phyloP scores from a whole-genome alignment of 345 rosid genomes.

The Mallotus nudiflorus region DNA sequence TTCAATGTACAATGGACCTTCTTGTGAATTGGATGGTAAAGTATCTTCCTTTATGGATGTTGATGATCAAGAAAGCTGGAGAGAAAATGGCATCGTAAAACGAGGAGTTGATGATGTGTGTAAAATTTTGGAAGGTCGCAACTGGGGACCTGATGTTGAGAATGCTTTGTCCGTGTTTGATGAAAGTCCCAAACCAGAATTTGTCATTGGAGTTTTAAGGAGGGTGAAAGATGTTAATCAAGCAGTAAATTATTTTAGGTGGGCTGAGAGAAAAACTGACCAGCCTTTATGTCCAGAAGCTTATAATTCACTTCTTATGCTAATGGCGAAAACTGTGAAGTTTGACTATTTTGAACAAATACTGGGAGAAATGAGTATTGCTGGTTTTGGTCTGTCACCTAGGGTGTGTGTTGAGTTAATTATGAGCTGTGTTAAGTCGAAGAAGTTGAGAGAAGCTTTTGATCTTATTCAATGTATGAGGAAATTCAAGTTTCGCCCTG shows the following conservation, averaged over 20 bases:
- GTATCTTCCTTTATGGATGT: slow-evolving; percentile 26
- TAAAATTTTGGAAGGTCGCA: slow-evolving; percentile 54
- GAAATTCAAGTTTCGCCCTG: slow-evolving; percentile 87
- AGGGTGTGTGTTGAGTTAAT: slow-evolving; percentile 57
- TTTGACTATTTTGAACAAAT: slow-evolving; percentile 64
- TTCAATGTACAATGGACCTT: slow-evolving; percentile 36
- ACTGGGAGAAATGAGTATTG: slow-evolving; percentile 85
- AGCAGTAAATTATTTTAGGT: slow-evolving; percentile 63
- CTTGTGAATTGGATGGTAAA: slow-evolving; percentile 27
- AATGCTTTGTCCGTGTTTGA: slow-evolving; percentile 49
- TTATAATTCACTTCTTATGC: slow-evolving; percentile 74
- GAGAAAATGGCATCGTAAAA: slow-evolving; percentile 34
- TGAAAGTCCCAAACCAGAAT: slow-evolving; percentile 52
- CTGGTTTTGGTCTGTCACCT: slow-evolving; percentile 74
- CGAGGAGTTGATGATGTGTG: slow-evolving; percentile 50
- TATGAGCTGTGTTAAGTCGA: slow-evolving; percentile 54
- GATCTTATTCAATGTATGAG: slow-evolving; percentile 78
- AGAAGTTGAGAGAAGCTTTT: slow-evolving; percentile 70
- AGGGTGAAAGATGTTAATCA: slow-evolving; percentile 58
- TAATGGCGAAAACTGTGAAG: slow-evolving; percentile 59
- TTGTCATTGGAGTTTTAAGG: slow-evolving; percentile 68
- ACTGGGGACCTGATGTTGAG: slow-evolving; percentile 75
- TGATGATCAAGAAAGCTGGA: slow-evolving; percentile 36
- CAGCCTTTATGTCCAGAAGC: slow-evolving; percentile 67
- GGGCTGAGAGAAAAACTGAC: slow-evolving; percentile 69